Percentiles rank a stretch among this genome's conserved stretches.
Conservation (phyloP, 495 filamentous ascomycete species). For the Aspergillus heteromorphus region DNA sequence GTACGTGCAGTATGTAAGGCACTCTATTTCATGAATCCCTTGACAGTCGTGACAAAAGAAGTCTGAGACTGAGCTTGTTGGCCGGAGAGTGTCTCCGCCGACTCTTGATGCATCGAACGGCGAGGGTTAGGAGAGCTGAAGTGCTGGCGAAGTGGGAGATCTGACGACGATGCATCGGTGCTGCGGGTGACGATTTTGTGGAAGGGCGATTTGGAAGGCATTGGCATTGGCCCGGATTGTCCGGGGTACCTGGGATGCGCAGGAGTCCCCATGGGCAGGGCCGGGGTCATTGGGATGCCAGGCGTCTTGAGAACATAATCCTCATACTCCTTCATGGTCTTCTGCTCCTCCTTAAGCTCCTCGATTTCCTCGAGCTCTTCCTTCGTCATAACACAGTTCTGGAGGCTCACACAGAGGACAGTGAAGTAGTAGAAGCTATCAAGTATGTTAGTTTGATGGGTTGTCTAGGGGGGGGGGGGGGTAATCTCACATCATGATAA, state of each 20-base stretch:
- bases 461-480: background rate
- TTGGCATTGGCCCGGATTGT: conserved; percentile 28
- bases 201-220: conserved; percentile 40
- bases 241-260: conserved; percentile 1
- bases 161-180: conserved; percentile 22
- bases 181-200: conserved; percentile 24
- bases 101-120: conserved; percentile 19
- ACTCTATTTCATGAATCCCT: conserved; percentile 22
- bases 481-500: conserved; percentile 63
- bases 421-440: conserved; percentile 48
- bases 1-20: background rate
- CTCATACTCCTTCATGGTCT: conserved; percentile 38
- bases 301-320: conserved; percentile 44
- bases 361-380: conserved; percentile 30
- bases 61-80: conserved; percentile 23
- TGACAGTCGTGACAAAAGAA: conserved; percentile 43
- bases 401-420: conserved; percentile 52
- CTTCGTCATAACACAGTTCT: conserved; percentile 56
- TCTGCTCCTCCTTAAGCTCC: conserved; percentile 36
- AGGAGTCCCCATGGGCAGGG: conserved; percentile 12
- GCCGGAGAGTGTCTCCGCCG: conserved; percentile 17
- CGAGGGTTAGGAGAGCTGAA: conserved; percentile 19
- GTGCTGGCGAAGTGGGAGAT: conserved; percentile 40
- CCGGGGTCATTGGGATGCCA: conserved; percentile 30
- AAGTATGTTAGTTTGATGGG: conserved; percentile 13